A percentile compares a stretch with the other conserved stretches of the same genome.
Evolutionary conservation across 768 basidiomycete genomes (phyloP).

Genomic region (Coprinopsis sp.): DNA sequence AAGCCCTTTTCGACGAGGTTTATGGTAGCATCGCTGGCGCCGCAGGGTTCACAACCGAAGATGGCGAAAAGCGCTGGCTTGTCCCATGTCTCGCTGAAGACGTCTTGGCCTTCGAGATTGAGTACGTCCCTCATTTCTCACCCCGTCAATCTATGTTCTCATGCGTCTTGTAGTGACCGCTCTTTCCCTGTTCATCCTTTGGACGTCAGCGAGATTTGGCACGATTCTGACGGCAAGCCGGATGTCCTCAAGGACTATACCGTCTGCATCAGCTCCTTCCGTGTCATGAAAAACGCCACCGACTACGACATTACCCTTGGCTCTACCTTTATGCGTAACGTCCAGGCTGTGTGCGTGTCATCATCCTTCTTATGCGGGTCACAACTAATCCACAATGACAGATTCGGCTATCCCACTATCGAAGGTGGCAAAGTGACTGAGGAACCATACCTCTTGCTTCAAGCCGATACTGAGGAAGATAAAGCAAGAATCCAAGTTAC

Average conservation of each 20-base stretch:
- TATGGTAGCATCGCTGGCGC: neutral
- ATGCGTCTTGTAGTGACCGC: neutral
- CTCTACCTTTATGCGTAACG: neutral
- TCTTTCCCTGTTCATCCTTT: neutral
- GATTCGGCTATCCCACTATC: neutral
- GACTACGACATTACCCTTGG: neutral
- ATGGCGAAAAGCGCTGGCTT: constrained; percentile 1
- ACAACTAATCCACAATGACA: neutral
- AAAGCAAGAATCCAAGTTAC: neutral
- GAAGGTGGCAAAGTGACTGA: neutral
- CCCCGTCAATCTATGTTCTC: neutral
- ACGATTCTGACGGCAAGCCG: neutral
- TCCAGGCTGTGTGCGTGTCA: neutral
- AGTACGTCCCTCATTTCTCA: neutral
- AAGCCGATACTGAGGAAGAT: constrained; percentile 1
- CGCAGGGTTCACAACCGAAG: neutral
- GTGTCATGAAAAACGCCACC: neutral
- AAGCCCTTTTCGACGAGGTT: neutral
- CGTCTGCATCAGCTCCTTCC: constrained; percentile 2
- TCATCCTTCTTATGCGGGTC: neutral
- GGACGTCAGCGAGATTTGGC: neutral
- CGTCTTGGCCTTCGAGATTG: neutral
- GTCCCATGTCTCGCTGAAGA: neutral
- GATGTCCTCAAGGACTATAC: constrained; percentile 1
- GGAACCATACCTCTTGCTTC: neutral